Conservation (phyloP, 1,284 basidiomycete genomes). For the Chondrostereum purpureum region DNA sequence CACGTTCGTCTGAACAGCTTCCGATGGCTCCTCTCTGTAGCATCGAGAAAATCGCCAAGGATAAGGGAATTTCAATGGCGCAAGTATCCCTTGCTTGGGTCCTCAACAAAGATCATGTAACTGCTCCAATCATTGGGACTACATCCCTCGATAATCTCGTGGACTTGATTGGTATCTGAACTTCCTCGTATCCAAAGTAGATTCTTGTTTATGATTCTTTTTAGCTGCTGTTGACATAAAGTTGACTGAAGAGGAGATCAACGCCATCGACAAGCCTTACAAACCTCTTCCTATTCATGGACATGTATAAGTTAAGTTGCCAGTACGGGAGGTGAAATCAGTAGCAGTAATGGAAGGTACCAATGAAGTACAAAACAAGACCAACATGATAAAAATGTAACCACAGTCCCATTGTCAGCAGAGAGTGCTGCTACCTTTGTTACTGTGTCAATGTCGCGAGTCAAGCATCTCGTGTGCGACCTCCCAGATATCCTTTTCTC, state of each 20-base stretch:
- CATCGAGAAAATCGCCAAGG: slow-evolving; percentile 49
- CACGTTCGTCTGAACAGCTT: neutral
- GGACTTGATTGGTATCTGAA: slow-evolving; percentile 39
- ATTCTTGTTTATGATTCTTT: neutral
- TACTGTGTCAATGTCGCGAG: too few species aligned
- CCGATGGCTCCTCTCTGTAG: too few species aligned
- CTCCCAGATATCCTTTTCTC: too few species aligned
- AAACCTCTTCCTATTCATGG: slow-evolving; percentile 22
- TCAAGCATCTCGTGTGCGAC: too few species aligned
- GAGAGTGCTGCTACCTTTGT: too few species aligned
- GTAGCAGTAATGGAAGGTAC: too few species aligned
- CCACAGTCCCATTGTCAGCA: too few species aligned
- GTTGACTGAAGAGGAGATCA: slow-evolving; percentile 21
- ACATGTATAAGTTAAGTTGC: neutral
- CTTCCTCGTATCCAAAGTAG: neutral
- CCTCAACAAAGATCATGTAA: slow-evolving; percentile 36
- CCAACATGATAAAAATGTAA: too few species aligned
- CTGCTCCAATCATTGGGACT: slow-evolving; percentile 52
- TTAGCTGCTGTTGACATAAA: slow-evolving; percentile 25
- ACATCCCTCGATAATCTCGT: slow-evolving; percentile 46
- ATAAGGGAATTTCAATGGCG: slow-evolving; percentile 47
- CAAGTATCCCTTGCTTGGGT: slow-evolving; percentile 57
- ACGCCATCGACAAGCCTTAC: slow-evolving; percentile 32
- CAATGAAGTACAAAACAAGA: neutral
- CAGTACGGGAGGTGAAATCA: neutral